phyloP scores from a whole-genome alignment of 208 protist genomes.

The Wallacemonas collosoma region DNA sequence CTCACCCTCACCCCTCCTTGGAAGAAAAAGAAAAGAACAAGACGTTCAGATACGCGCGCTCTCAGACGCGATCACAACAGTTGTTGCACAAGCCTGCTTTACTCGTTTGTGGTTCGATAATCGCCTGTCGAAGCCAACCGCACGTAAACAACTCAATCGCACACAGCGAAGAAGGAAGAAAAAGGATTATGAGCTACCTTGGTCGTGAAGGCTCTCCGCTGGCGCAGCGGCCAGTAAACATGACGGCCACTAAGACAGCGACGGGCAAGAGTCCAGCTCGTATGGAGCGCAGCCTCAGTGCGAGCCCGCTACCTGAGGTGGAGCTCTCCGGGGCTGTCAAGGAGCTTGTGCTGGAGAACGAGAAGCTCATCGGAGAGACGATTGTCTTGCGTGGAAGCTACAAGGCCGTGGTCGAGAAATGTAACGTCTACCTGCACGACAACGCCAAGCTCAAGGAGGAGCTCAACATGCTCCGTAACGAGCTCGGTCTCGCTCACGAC shows the following conservation, averaged over 20 bases:
- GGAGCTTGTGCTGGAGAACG: conserved; percentile 60
- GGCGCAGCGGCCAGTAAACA: conserved; percentile 27
- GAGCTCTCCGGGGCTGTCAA: conserved; percentile 36
- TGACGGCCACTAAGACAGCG: neutral
- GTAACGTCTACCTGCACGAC: conserved; percentile 21
- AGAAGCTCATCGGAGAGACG: conserved; percentile 57
- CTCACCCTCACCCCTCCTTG: neutral
- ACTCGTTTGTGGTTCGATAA: too few species aligned
- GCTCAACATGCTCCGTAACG: conserved; percentile 43
- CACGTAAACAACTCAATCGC: neutral
- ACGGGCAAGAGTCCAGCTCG: conserved; percentile 12
- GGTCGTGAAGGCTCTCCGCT: conserved; percentile 31
- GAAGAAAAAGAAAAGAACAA: neutral
- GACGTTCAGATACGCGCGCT: neutral
- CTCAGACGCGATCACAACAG: neutral
- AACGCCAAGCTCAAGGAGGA: conserved; percentile 26
- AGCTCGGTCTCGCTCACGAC: conserved; percentile 42
- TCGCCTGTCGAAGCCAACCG: too few species aligned
- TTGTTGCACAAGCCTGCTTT: too few species aligned
- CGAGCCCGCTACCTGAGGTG: conserved; percentile 32
- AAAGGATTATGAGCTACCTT: neutral
- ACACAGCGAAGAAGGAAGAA: neutral
- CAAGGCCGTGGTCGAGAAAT: conserved; percentile 23
- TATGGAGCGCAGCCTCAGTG: conserved; percentile 16
- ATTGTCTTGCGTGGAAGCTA: conserved; percentile 41